Conservation (phyloP, 108 stramenopile species). For the Fragilaria crotonensis region DNA sequence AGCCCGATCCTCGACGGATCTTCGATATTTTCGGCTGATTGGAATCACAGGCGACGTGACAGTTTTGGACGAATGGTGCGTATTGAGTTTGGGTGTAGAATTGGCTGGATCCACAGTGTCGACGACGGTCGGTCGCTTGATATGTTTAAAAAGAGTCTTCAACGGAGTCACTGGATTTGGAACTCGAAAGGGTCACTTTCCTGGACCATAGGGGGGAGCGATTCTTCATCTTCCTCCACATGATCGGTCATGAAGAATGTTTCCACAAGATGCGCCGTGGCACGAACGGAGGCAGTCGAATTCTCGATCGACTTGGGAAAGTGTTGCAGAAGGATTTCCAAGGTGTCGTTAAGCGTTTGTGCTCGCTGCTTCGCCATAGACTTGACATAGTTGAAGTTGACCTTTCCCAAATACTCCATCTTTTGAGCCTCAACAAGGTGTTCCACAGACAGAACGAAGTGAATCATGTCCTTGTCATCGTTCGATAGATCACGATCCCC, state of each 20-base stretch:
- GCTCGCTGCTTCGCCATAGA: conserved; percentile 38
- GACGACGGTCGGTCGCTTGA: no score
- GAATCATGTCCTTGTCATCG: conserved; percentile 12
- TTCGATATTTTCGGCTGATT: conserved; percentile 22
- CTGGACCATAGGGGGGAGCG: no score
- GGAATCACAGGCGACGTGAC: conserved; percentile 30
- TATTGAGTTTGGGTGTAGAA: no score
- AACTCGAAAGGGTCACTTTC: no score
- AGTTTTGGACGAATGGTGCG: background rate
- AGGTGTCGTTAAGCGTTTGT: conserved; percentile 27
- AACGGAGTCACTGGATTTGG: no score
- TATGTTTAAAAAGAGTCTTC: no score
- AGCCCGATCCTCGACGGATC: conserved; percentile 9
- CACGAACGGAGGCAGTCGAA: conserved; percentile 13
- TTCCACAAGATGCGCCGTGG: conserved; percentile 29
- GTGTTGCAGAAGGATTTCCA: conserved; percentile 27
- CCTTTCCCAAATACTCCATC: conserved; percentile 41
- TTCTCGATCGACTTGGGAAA: conserved; percentile 17
- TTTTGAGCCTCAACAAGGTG: conserved; percentile 38
- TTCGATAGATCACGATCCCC: conserved; percentile 2
- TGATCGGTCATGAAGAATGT: conserved; percentile 48
- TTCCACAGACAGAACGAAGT: conserved; percentile 27
- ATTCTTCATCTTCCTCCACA: conserved; percentile 18
- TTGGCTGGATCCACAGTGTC: no score
- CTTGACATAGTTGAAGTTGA: conserved; percentile 47